Conservation (phyloP, 75 land plant genomes). For the Ceratopteris richardii region DNA sequence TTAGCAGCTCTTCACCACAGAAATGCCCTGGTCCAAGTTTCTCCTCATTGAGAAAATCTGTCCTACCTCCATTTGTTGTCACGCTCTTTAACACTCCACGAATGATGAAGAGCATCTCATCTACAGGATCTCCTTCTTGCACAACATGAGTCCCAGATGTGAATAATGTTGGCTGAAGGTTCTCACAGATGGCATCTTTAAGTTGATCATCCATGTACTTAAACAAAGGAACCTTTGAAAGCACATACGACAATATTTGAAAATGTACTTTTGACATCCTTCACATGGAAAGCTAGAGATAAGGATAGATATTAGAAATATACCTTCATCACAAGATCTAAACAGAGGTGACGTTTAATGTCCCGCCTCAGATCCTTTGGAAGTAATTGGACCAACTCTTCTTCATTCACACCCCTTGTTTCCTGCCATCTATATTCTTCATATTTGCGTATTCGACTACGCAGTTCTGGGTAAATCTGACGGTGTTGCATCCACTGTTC, state of each 20-base stretch:
- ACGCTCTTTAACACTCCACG: slow-evolving; percentile 73
- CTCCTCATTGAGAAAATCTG: slow-evolving; percentile 59
- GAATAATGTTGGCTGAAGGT: slow-evolving; percentile 56
- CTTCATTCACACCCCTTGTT: slow-evolving; percentile 91
- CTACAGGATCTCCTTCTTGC: slow-evolving; percentile 79
- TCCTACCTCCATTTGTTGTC: slow-evolving; percentile 82
- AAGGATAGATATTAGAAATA: too few species aligned
- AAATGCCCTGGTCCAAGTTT: slow-evolving; percentile 59
- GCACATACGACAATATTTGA: too few species aligned
- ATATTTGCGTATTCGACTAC: slow-evolving; percentile 64
- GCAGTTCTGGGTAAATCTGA: slow-evolving; percentile 55
- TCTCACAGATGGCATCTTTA: slow-evolving; percentile 81
- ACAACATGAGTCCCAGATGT: slow-evolving; percentile 57
- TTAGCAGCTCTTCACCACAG: slow-evolving; percentile 81
- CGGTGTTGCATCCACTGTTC: slow-evolving; percentile 98
- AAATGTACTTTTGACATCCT: too few species aligned
- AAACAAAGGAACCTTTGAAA: slow-evolving; percentile 62
- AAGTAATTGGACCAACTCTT: slow-evolving; percentile 47
- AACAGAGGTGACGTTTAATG: slow-evolving; percentile 89
- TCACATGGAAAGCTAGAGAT: too few species aligned
- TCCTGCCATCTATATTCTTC: slow-evolving; percentile 93
- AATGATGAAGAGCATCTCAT: slow-evolving; percentile 88
- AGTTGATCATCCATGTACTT: slow-evolving; percentile 76
- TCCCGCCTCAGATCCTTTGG: slow-evolving; percentile 84
- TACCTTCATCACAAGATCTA: slow-evolving; percentile 63